Percentiles rank a stretch among this genome's conserved stretches.
These are phyloP conservation scores for Pseudogymnoascus sp. DNA, from an alignment of 2,329 filamentous ascomycete genomes.

Conservation along the genomic window DNA sequence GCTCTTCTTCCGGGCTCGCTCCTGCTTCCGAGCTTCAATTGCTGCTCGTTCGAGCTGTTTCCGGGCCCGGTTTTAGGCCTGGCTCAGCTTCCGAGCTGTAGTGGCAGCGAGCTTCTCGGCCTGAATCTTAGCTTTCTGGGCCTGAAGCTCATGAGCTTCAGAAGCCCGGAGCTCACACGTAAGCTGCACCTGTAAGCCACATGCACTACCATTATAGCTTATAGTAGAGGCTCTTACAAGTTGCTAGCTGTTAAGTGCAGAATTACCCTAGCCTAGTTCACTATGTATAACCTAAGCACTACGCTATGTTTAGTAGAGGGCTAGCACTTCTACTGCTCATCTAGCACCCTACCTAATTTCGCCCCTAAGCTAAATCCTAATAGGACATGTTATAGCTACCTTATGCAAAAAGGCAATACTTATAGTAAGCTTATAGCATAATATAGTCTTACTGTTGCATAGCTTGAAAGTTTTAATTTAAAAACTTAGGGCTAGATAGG, in stretches of 20 bases:
- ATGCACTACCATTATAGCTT: slow-evolving; percentile 28
- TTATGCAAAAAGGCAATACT: slow-evolving; percentile 25
- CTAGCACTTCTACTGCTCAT: slow-evolving; percentile 28
- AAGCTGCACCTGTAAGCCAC: slow-evolving; percentile 13
- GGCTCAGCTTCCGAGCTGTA: no score
- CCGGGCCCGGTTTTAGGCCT: no score
- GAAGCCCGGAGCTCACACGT: no score
- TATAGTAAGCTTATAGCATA: slow-evolving; percentile 28
- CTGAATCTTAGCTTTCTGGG: no score
- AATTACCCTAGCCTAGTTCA: slow-evolving; percentile 31
- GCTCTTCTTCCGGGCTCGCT: no score
- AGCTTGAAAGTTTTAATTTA: slow-evolving; percentile 33
- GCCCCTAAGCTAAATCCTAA: slow-evolving; percentile 27
- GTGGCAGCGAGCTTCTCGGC: no score
- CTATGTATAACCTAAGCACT: slow-evolving; percentile 29
- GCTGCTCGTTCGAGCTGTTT: no score
- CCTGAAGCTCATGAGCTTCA: no score
- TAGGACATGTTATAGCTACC: slow-evolving; percentile 32
- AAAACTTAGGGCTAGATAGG: slow-evolving; percentile 36
- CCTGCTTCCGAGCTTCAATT: no score
- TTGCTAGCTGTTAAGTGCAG: slow-evolving; percentile 32
- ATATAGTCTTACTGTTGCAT: slow-evolving; percentile 24
- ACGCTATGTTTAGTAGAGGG: slow-evolving; percentile 22
- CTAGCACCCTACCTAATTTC: slow-evolving; percentile 24
- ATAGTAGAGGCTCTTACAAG: slow-evolving; percentile 30